Base-by-base conservation (phyloP, 495 filamentous ascomycete genomes). In the Tuber calosporum region DNA sequence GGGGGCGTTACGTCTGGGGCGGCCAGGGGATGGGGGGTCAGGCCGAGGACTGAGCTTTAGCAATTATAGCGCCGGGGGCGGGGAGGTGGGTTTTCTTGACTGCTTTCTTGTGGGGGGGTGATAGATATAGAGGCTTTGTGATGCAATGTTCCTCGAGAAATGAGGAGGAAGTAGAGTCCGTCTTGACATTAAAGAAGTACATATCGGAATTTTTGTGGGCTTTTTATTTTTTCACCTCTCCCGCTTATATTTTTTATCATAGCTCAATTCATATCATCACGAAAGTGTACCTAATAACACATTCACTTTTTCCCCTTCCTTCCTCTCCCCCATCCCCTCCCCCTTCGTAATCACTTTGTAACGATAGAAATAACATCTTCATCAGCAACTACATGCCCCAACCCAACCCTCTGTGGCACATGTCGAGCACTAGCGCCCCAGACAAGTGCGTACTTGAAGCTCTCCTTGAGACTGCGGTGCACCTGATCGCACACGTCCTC, bases 301-400 rank as follows among this genome's bases (percentile, higher is more conserved):
- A 62, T 58, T 58, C 48, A 13, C 8, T 26, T 58, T n/a, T 58
- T 26, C 4, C 8, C 1, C n/a, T 30, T 58, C 48, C n/a, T 58
- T 9, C 48, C 22, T 3, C n/a, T 9, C 53, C 26, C 2, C 11
- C 4, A 43, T 19, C 41, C 4, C 7, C 2, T 2, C 34, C 39
- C 45, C 22, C 45, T 3, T 26, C 22, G 13, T 2, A 53, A 45
- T 67, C 85, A 93, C 79, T 89, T 91, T 69, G 89, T 91, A n/a
- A 97, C 92, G 82, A 99, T 97, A 77, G 91, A 94, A 72, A 99
- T 93, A 67, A 99, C 96, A 86, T 99, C 96, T 84, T 97, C 96
- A 80, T 99, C 96, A 2, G 90, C 86, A 73, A 99, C 94, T 58
- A 87, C 76, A 87, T 99, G 96, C 13, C 87, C 85, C 81, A 99